Evolutionary conservation across 768 basidiomycete species (phyloP), one percentile per base, ranked within the genome.

Genomic region (Cubamyces sp.): DNA sequence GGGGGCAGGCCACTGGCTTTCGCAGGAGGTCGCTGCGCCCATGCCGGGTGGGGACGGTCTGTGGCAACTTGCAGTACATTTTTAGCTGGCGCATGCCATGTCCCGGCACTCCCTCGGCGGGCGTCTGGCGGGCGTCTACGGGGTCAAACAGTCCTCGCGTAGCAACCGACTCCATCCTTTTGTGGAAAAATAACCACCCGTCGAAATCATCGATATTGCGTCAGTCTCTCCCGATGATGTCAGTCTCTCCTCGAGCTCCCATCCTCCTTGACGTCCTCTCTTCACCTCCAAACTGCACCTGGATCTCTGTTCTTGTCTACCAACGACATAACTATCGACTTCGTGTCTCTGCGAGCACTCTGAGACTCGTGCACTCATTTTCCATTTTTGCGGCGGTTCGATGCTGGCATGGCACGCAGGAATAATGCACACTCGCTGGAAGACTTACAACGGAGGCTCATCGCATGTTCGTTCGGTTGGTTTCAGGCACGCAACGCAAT

Each of bases 161-260:
- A 47, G 47, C 46, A 48, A 61, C 51, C 60, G 52, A 52, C 41
- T 34, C 34, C 58, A 52, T 51, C 58, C 34, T 15, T 8, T 12
- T 53, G 43, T 42, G 51, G 26, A 52, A 52, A 39, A 19, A 41
- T 21, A 21, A 11, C 16, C 39, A 21, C 39, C 21, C 34, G 28
- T 16, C 39, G 4, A 28, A 19, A 28, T 7, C 34, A 43, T 53
- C 42, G 42, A 39, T 45, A 54, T 61, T 40, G 60, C 60, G 60
- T 61, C 60, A 61, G 34, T 46, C n/a, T 25, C 21, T 39, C 52
- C 34, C 37, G 15, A 61, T 61, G 60, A 61, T 61, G 60, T 61
- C 60, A 61, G 46, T 49, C 39, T 21, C 14, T 15, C 21, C 19
- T 23, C 23, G 18, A 30, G 30, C 54, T 37, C 12, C 15, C 21